Evolutionary conservation across 2,329 filamentous ascomycete genomes (phyloP).

Genomic region (Septoria linicola): DNA sequence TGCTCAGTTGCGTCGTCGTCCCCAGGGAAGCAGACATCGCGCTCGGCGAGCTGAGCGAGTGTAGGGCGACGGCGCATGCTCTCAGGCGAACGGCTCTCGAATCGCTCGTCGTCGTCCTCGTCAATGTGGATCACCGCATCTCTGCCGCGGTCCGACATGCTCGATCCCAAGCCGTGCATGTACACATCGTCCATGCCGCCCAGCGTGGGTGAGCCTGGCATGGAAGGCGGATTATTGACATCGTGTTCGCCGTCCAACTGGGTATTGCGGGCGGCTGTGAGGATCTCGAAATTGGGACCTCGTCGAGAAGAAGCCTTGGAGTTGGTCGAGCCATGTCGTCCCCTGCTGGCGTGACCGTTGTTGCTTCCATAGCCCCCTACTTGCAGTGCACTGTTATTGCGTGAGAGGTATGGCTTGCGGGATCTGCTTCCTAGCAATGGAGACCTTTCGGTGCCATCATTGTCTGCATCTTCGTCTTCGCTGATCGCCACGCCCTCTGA

Average conservation of each 20-base stretch:
- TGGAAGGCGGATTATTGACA: slow-evolving; percentile 65
- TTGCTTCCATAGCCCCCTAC: slow-evolving; percentile 12
- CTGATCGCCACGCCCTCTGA: slow-evolving; percentile 15
- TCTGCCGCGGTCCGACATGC: slow-evolving; percentile 39
- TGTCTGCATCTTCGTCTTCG: slow-evolving; percentile 50
- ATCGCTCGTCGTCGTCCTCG: slow-evolving; percentile 33
- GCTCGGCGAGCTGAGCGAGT: slow-evolving; percentile 65
- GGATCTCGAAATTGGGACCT: slow-evolving; percentile 12
- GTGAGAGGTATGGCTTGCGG: slow-evolving; percentile 35
- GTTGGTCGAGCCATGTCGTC: slow-evolving; percentile 30
- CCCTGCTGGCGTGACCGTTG: slow-evolving; percentile 35
- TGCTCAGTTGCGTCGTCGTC: slow-evolving; percentile 57
- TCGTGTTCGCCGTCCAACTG: slow-evolving; percentile 43
- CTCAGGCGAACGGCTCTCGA: slow-evolving; percentile 43
- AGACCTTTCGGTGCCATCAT: slow-evolving; percentile 52
- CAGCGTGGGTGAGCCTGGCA: slow-evolving; percentile 58
- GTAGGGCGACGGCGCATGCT: slow-evolving; percentile 48
- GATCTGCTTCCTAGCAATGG: slow-evolving; percentile 49
- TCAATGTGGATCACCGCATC: slow-evolving; percentile 55
- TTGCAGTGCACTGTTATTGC: slow-evolving; percentile 28
- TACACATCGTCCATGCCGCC: slow-evolving; percentile 63
- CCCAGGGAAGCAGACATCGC: slow-evolving; percentile 89
- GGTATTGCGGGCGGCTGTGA: slow-evolving; percentile 17
- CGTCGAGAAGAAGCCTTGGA: slow-evolving; percentile 32
- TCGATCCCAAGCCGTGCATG: slow-evolving; percentile 63